Base-by-base conservation (phyloP, 805 yeast genomes). In the Sugiyamaella boreocaroliniensis region DNA sequence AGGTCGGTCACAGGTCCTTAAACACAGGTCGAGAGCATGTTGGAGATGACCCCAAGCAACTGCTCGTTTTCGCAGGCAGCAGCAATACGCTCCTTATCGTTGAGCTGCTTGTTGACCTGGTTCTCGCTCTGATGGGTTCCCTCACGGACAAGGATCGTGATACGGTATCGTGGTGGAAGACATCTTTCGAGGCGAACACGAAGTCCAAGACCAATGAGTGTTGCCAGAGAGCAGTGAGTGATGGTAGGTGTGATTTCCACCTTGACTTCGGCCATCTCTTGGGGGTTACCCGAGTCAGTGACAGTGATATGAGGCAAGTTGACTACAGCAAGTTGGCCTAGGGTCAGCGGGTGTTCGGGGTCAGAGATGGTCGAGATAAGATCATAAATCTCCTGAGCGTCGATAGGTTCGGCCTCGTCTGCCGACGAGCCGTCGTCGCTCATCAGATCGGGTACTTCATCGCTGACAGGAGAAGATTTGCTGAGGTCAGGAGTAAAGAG, bases 31-130 rank as follows among this genome's bases (percentile, higher is more conserved):
- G 86, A 77, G 53, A 93, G 76, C 99, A 93, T 93, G 57, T 85
- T 89, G 59, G 89, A 85, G 40, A 93, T 86, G n/a, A 93, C 99
- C 29, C 82, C 78, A 41, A 90, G 71, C 43, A 93, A 73, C 71
- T 93, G 99, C 53, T 86, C 96, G 63, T 93, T 93, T 64, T 93
- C 99, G 68, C 98, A 90, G 0, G 99, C 99, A 26, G 99, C 99
- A 32, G 96, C 95, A 0, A 93, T 97, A 56, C 99, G 75, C 70
- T 93, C 99, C 71, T 93, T 93, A 66, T 93, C 99, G 64, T 93
- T 93, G 55, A 93, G 76, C 71, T 93, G 99, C 66, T 92, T 92
- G 70, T 93, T 93, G 19, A 93, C 98, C 66, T 93, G 99, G 59
- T 79, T 80, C 66, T 93, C 99, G 65, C 96, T 86, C 68, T 93